phyloP scores from a whole-genome alignment of 1,139 yeast genomes.

The Geotrichum histeridarum region DNA sequence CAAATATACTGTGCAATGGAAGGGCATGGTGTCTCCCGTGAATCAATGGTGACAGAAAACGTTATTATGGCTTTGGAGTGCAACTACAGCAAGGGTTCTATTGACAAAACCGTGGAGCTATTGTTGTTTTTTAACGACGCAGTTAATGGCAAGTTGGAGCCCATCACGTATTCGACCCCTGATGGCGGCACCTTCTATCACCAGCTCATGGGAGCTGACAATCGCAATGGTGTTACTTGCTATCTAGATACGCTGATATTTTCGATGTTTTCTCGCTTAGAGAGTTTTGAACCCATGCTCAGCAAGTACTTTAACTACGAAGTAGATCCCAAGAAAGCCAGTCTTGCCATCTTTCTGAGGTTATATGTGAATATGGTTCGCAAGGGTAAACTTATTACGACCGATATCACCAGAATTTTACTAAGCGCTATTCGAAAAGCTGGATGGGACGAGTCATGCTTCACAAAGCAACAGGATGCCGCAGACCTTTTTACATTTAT shows the following conservation, averaged over 20 bases:
- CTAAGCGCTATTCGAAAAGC: slow-evolving; percentile 34
- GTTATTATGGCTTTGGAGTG: slow-evolving; percentile 29
- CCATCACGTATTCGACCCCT: slow-evolving; percentile 23
- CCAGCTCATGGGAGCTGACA: slow-evolving; percentile 58
- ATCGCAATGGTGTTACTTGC: slow-evolving; percentile 69
- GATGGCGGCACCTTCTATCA: slow-evolving; percentile 19
- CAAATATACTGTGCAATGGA: not conserved
- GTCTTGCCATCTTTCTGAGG: slow-evolving; percentile 52
- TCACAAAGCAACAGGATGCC: slow-evolving; percentile 52
- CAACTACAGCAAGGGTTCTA: slow-evolving; percentile 35
- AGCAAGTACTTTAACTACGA: slow-evolving; percentile 40
- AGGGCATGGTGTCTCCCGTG: slow-evolving; percentile 6
- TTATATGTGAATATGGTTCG: slow-evolving; percentile 63
- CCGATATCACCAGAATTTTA: slow-evolving; percentile 49
- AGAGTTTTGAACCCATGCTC: slow-evolving; percentile 63
- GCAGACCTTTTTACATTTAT: slow-evolving; percentile 63
- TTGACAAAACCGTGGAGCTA: slow-evolving; percentile 34
- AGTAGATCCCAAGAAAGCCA: not conserved
- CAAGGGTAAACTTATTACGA: slow-evolving; percentile 60
- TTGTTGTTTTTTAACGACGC: slow-evolving; percentile 34
- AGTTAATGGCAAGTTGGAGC: slow-evolving; percentile 32
- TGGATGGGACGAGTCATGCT: slow-evolving; percentile 31
- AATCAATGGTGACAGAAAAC: slow-evolving; percentile 12
- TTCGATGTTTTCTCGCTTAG: slow-evolving; percentile 67
- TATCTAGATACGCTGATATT: slow-evolving; percentile 66